A percentile compares a stretch with the other conserved stretches of the same genome.
Conservation (phyloP, 2,329 filamentous ascomycete genomes). For the Beauveria australis region DNA sequence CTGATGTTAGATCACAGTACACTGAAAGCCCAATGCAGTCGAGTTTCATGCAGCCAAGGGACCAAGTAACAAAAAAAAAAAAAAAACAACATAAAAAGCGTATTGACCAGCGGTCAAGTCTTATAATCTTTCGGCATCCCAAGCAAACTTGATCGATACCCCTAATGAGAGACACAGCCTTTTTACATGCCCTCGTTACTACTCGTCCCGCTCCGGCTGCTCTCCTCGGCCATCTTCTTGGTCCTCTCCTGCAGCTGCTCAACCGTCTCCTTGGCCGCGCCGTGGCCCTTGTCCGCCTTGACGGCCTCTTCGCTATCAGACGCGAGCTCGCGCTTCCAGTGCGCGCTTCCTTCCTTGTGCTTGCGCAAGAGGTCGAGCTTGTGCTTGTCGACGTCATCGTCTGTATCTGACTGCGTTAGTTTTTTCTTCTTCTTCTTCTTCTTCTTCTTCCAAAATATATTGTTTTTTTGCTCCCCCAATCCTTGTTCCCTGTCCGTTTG, state of each 20-base stretch:
- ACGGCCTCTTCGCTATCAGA: conserved; percentile 73
- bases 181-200: not conserved
- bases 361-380: conserved; percentile 56
- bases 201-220: not conserved
- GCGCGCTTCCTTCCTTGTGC: conserved; percentile 58
- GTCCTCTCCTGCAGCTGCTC: conserved; percentile 51
- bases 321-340: conserved; percentile 73
- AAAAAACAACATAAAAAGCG: no score
- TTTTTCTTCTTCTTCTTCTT: no score
- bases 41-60: no score
- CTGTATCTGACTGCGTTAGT: conserved; percentile 20
- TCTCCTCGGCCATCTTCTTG: conserved; percentile 38
- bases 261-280: conserved; percentile 26
- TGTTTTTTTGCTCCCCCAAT: no score
- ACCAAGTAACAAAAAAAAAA: no score
- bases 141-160: not conserved
- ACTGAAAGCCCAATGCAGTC: no score
- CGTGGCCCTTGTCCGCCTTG: conserved; percentile 47
- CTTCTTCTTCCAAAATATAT: no score
- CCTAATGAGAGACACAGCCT: not conserved
- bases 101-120: no score
- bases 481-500: no score
- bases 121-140: no score
- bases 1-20: no score
- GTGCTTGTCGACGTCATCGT: conserved; percentile 44